Percentiles rank a stretch among this genome's conserved stretches.
Evolutionary conservation across 1,284 basidiomycete species (phyloP).

Genomic region (Caloboletus inedulis): DNA sequence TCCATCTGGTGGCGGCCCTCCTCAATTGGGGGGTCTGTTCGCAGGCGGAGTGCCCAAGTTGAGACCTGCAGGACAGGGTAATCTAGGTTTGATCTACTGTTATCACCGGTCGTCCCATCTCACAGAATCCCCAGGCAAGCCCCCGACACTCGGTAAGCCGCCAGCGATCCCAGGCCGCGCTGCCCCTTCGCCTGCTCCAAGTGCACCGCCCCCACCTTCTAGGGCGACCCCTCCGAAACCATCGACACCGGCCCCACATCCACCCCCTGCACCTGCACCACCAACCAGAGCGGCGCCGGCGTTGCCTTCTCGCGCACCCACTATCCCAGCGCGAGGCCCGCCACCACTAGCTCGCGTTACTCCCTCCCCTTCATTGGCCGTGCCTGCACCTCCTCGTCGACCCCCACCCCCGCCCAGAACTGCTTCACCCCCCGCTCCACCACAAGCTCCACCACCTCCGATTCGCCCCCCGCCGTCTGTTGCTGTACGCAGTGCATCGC

Average conservation of each 20-base stretch:
- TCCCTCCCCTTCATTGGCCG: constrained; percentile 33
- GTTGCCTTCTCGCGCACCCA: constrained; percentile 21
- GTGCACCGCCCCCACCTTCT: constrained; percentile 34
- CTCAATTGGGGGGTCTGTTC: constrained; percentile 82
- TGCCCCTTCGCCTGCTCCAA: constrained; percentile 33
- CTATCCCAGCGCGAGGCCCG: constrained; percentile 26
- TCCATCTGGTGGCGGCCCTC: constrained; percentile 50
- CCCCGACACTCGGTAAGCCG: constrained; percentile 60
- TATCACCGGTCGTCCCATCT: constrained; percentile 10
- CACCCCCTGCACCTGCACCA: constrained; percentile 15
- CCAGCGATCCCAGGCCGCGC: constrained; percentile 62
- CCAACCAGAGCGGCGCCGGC: constrained; percentile 28
- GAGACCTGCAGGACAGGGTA: constrained; percentile 67
- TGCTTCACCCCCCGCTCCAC: constrained; percentile 32
- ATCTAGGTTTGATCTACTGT: constrained; percentile 44
- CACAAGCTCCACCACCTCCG: constrained; percentile 29
- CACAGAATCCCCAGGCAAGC: constrained; percentile 46
- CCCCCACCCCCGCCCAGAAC: constrained; percentile 35
- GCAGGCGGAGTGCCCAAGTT: constrained; percentile 90
- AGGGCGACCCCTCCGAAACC: constrained; percentile 33
- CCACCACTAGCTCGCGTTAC: constrained; percentile 26
- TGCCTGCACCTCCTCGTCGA: constrained; percentile 38
- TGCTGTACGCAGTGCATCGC: constrained; percentile 19
- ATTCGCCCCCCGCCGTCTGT: constrained; percentile 23
- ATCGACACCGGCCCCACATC: constrained; percentile 26